Evolutionary conservation across 202 grass and related monocot genomes (phyloP), one percentile per base, ranked within the genome.

Genomic region (Schoenoplectus tabernaemontani): DNA sequence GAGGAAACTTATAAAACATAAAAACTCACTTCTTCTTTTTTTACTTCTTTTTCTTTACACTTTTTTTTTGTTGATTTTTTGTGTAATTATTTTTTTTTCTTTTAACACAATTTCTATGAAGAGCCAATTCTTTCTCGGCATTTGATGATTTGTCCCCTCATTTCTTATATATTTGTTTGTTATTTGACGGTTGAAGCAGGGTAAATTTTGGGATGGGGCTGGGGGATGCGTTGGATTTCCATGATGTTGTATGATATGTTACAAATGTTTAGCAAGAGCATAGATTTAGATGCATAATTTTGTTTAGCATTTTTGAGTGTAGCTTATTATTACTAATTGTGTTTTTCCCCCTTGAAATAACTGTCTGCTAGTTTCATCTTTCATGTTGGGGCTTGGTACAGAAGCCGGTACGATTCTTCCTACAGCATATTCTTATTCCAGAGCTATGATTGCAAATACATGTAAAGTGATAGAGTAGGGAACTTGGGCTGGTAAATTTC

Each of bases 51-150:
- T 69, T 77, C 68, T 82, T 88, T 89, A 89, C 89, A 87, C 78
- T 73, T 83, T 54, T 85, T 89, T 89, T 11, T 85, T 61, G 64
- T 58, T 58, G 82, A 91, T 90, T 87, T 92, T 96, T 92, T 86
- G 82, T 96, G 92, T 96, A 96, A 96, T 92, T 96, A 96, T n/a
- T n/a, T n/a, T 89, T 85, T 89, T 85, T 86, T 91, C 81, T 87
- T 89, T 87, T 90, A 88, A 84, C 84, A 87, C 87, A 64, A 70
- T 69, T 26, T 34, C 81, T 68, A 72, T 54, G 59, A 86, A 84
- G 78, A 63, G 78, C 78, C 73, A 83, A 96, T 90, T 96, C 68
- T 82, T 87, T 76, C 74, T 84, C 77, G 60, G 53, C 62, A 58
- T 47, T 83, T 83, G 78, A 87, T 89, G 88, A 82, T 84, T 89